A percentile compares a stretch with the other conserved stretches of the same genome.
These are phyloP conservation scores for Barbatosphaeria neglecta DNA, from an alignment of 495 filamentous ascomycete genomes.

Conservation along the genomic window DNA sequence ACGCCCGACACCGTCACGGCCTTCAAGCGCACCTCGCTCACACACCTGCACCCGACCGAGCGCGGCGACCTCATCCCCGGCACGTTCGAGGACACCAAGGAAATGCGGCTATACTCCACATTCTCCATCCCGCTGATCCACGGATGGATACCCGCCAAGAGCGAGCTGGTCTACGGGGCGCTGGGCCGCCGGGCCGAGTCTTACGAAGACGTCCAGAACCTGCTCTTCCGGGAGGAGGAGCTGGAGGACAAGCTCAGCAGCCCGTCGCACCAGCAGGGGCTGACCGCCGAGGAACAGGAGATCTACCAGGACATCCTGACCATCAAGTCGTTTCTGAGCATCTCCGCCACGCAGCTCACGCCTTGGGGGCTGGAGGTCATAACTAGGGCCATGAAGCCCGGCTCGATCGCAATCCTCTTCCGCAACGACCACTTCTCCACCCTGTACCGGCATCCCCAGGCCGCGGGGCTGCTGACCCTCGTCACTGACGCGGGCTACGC, in stretches of 20 bases:
- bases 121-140: constrained; percentile 87
- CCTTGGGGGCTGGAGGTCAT: constrained; percentile 66
- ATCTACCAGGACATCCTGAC: constrained; percentile 66
- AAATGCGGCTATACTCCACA: constrained; percentile 77
- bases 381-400: constrained; percentile 49
- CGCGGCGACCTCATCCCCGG: constrained; percentile 45
- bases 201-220: constrained; percentile 82
- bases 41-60: constrained; percentile 29
- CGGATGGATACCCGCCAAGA: constrained; percentile 69
- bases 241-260: constrained; percentile 65
- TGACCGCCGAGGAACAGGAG: constrained; percentile 55
- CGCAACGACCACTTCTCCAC: constrained; percentile 96
- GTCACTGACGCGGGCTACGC: constrained; percentile 91
- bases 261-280: constrained; percentile 26
- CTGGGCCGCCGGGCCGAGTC: constrained; percentile 60
- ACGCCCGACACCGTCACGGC: constrained; percentile 24
- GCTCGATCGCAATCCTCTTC: constrained; percentile 78
- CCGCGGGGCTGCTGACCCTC: constrained; percentile 58
- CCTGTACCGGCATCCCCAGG: constrained; percentile 68
- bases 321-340: constrained; percentile 69
- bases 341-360: constrained; percentile 79
- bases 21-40: constrained; percentile 29
- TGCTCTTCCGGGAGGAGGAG: constrained; percentile 80
- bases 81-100: constrained; percentile 67
- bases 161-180: constrained; percentile 50